Evolutionary conservation across 2,329 filamentous ascomycete genomes (phyloP).

Genomic region (Hymenoscyphus fraxineus): DNA sequence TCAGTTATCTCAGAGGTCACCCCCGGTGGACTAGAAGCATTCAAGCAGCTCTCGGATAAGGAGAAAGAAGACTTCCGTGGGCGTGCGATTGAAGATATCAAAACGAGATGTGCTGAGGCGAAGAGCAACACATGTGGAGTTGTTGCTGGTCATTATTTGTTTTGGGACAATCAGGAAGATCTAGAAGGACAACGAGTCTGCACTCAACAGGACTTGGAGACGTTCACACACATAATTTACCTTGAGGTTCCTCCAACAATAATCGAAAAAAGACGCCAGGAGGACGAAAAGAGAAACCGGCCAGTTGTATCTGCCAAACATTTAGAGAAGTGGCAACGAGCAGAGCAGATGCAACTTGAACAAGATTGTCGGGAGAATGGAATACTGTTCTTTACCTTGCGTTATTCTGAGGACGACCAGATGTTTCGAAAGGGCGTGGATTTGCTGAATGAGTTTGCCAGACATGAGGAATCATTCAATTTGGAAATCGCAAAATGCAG

Average conservation of each 20-base stretch:
- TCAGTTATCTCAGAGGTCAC: conserved; percentile 42
- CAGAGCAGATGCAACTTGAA: conserved; percentile 43
- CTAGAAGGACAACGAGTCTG: conserved; percentile 34
- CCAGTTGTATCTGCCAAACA: conserved; percentile 35
- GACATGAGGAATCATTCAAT: conserved; percentile 41
- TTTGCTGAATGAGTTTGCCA: conserved; percentile 39
- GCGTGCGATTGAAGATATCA: conserved; percentile 45
- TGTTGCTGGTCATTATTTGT: conserved; percentile 53
- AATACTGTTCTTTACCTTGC: conserved; percentile 35
- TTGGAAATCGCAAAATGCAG: conserved; percentile 8
- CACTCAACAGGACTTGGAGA: conserved; percentile 44
- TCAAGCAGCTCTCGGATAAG: conserved; percentile 39
- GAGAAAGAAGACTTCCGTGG: conserved; percentile 41
- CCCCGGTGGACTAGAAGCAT: conserved; percentile 46
- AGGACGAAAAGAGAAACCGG: conserved; percentile 40
- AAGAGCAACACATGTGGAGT: conserved; percentile 39
- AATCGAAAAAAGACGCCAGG: conserved; percentile 37
- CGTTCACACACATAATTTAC: conserved; percentile 58
- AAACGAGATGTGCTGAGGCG: conserved; percentile 34
- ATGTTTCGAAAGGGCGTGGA: conserved; percentile 23
- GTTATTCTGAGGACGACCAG: not conserved
- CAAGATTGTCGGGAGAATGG: conserved; percentile 41
- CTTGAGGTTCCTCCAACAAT: conserved; percentile 40
- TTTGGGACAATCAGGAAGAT: conserved; percentile 43
- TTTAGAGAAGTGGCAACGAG: conserved; percentile 43